A percentile compares a stretch with the other conserved stretches of the same genome.
Evolutionary conservation across 495 filamentous ascomycete species (phyloP).

Genomic region (Xylaria castorea): DNA sequence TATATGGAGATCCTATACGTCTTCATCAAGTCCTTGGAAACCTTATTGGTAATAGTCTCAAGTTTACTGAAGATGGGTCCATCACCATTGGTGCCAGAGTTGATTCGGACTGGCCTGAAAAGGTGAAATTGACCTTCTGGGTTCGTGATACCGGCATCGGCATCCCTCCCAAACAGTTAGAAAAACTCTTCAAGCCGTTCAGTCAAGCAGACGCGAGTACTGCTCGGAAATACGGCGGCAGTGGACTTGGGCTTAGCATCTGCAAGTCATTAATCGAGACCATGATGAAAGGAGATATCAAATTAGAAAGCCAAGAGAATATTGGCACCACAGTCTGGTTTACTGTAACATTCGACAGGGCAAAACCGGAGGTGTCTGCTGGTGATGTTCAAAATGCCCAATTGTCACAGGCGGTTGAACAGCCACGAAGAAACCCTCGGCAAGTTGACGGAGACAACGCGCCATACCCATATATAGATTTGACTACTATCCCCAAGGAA

Average conservation of each 20-base stretch:
- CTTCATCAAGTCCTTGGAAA: constrained; percentile 94
- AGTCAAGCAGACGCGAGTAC: constrained; percentile 89
- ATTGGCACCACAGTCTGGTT: constrained; percentile 87
- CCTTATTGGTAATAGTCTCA: constrained; percentile 89
- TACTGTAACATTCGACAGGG: constrained; percentile 81
- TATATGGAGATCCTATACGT: constrained; percentile 87
- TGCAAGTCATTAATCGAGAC: constrained; percentile 95
- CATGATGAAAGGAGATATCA: constrained; percentile 84
- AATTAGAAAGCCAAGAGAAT: constrained; percentile 76
- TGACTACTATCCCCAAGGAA: constrained; percentile 72
- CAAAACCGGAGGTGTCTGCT: constrained; percentile 57
- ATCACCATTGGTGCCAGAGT: constrained; percentile 79
- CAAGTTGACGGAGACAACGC: constrained; percentile 46
- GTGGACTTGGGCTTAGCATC: constrained; percentile 87
- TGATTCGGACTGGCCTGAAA: constrained; percentile 71
- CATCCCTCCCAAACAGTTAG: constrained; percentile 78
- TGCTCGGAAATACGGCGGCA: constrained; percentile 86
- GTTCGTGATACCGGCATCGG: constrained; percentile 93
- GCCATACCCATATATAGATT: constrained; percentile 63
- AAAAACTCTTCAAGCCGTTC: constrained; percentile 88
- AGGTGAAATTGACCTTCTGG: constrained; percentile 77
- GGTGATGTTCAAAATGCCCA: constrained; percentile 53
- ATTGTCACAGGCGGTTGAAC: constrained; percentile 37
- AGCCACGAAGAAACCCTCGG: constrained; percentile 48
- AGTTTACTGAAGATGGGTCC: constrained; percentile 87